Evolutionary conservation across 495 filamentous ascomycete genomes (phyloP).

Genomic region (Aspergillus avenaceus): DNA sequence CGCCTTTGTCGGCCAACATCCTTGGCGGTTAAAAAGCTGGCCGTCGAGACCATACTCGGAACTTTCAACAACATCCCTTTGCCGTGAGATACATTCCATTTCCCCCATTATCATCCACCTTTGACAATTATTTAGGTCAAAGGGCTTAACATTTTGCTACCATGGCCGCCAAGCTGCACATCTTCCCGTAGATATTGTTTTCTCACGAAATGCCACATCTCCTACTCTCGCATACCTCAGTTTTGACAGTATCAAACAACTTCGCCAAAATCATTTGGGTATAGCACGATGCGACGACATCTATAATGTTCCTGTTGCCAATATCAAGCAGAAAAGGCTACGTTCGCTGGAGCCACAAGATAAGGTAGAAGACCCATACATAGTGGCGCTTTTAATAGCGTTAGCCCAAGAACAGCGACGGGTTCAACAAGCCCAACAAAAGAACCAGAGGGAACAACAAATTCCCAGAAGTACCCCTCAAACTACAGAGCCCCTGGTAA

Average conservation of each 20-base stretch:
- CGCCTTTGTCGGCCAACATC: no score
- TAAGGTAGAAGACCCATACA: neutral
- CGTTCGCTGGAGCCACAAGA: neutral
- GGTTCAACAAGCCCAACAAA: neutral
- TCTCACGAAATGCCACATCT: neutral
- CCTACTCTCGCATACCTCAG: neutral
- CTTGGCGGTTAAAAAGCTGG: no score
- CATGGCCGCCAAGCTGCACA: neutral
- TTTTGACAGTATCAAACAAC: neutral
- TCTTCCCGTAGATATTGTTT: neutral
- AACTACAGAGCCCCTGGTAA: no score
- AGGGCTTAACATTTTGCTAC: neutral
- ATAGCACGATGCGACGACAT: neutral
- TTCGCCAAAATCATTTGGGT: neutral
- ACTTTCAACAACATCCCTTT: neutral
- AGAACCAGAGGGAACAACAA: neutral
- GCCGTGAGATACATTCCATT: neutral
- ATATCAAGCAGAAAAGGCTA: neutral
- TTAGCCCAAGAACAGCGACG: neutral
- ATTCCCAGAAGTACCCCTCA: no score
- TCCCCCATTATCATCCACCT: neutral
- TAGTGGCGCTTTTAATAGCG: neutral
- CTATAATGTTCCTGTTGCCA: neutral
- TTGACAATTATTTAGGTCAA: neutral
- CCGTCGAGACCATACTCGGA: no score